Conservation (phyloP, 352 stramenopile species). For the Globisporangium alternatum region DNA sequence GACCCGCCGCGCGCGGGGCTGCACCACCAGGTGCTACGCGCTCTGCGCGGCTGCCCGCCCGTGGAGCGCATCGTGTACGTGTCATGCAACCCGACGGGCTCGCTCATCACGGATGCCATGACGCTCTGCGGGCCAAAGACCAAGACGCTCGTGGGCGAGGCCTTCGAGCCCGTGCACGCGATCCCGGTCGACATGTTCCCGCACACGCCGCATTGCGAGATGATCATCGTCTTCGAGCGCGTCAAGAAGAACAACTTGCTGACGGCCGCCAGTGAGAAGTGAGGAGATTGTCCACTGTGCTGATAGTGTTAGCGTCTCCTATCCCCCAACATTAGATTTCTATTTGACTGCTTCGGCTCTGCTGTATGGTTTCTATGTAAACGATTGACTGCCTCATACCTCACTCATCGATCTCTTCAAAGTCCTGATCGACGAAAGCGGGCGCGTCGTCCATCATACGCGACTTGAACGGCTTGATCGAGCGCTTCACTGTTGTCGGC, state of each 20-base stretch:
- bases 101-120: conserved; percentile 86
- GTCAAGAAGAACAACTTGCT: conserved; percentile 30
- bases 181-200: conserved; percentile 99
- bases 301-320: not conserved
- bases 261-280: conserved; percentile 2
- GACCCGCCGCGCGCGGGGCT: conserved; percentile 96
- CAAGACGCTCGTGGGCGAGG: conserved; percentile 88
- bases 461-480: conserved; percentile 78
- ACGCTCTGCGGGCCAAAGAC: conserved; percentile 92
- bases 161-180: conserved; percentile 91
- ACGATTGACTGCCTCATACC: conserved; percentile 19
- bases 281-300: not conserved
- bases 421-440: conserved; percentile 57
- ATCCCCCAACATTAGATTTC: conserved; percentile 19
- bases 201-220: conserved; percentile 97
- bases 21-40: conserved; percentile 89
- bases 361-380: not conserved
- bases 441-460: conserved; percentile 68
- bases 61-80: conserved; percentile 96
- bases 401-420: conserved; percentile 53
- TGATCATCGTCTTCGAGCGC: conserved; percentile 98
- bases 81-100: conserved; percentile 97
- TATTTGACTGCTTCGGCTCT: conserved; percentile 14
- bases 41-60: conserved; percentile 73
- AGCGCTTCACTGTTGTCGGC: conserved; percentile 39